Evolutionary conservation across 257 asterid species (phyloP).

Genomic region (Primulina eburnea): DNA sequence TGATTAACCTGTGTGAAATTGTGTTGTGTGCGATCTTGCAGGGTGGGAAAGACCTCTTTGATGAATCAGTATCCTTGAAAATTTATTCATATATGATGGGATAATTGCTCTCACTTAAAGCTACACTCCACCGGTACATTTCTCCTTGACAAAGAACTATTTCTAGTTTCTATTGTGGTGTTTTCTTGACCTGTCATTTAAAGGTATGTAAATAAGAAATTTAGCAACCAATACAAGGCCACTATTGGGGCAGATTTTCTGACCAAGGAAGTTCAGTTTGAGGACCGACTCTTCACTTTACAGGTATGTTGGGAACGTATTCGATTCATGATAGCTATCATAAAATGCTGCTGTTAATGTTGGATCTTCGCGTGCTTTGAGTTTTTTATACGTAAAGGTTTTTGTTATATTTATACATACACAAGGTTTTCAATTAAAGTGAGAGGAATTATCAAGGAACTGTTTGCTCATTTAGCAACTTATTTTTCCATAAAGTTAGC

Average conservation of each 20-base stretch:
- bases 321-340: background rate
- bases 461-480: no score
- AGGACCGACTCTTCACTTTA: constrained; percentile 88
- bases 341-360: constrained; percentile 10
- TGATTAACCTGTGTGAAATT: constrained; percentile 3
- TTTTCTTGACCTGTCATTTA: constrained; percentile 48
- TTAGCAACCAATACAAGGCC: constrained; percentile 97
- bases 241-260: constrained; percentile 99
- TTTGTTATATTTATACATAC: background rate
- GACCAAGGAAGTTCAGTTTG: constrained; percentile 97
- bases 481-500: background rate
- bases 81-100: background rate
- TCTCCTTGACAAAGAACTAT: constrained; percentile 8
- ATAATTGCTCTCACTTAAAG: constrained; percentile 1
- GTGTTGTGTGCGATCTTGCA: constrained; percentile 41
- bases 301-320: constrained; percentile 52
- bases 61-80: constrained; percentile 93
- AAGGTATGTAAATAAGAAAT: constrained; percentile 97
- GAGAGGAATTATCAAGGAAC: background rate
- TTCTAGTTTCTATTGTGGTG: constrained; percentile 25
- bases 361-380: background rate
- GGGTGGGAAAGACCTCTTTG: constrained; percentile 98
- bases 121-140: background rate
- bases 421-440: background rate
- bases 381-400: background rate